These are phyloP conservation scores for Phlyctochytrium arcticum DNA, from an alignment of 192 early-diverging fungal species.

Conservation along the genomic window DNA sequence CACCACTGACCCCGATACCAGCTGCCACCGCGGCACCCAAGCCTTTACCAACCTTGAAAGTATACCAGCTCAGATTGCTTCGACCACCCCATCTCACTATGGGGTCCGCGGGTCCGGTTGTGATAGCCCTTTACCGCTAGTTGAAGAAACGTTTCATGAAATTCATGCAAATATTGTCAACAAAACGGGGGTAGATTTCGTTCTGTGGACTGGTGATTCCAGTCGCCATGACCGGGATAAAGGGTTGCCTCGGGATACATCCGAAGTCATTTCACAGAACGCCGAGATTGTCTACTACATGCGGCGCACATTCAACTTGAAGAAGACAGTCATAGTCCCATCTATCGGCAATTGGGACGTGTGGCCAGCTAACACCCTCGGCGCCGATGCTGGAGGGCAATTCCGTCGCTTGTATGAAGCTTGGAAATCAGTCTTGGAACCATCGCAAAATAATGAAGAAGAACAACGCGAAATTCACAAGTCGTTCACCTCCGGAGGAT, in stretches of 20 bases:
- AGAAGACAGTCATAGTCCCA: slow-evolving; percentile 30
- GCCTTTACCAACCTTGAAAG: neutral
- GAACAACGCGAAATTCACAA: neutral
- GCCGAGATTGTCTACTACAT: slow-evolving; percentile 21
- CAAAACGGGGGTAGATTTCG: slow-evolving; percentile 15
- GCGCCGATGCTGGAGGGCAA: slow-evolving; percentile 1
- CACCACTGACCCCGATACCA: neutral
- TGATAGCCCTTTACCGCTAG: slow-evolving; percentile 28
- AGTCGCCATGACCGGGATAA: slow-evolving; percentile 46
- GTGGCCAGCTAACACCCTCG: slow-evolving; percentile 28
- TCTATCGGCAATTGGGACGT: slow-evolving; percentile 50
- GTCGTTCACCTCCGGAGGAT: slow-evolving; percentile 37
- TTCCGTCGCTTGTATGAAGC: slow-evolving; percentile 24
- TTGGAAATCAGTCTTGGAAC: slow-evolving; percentile 35
- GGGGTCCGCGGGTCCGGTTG: slow-evolving; percentile 28
- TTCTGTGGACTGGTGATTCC: slow-evolving; percentile 48
- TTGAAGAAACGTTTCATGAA: slow-evolving; percentile 19
- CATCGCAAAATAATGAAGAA: neutral
- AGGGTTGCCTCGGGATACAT: slow-evolving; percentile 6
- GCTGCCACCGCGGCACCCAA: slow-evolving; percentile 2
- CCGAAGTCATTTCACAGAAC: slow-evolving; percentile 31
- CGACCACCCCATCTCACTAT: slow-evolving; percentile 14
- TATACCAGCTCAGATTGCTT: too few species aligned
- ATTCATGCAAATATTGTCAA: slow-evolving; percentile 5
- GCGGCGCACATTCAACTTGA: slow-evolving; percentile 23